Conservation (phyloP, 2,329 filamentous ascomycete genomes). For the Coniella lustricola region DNA sequence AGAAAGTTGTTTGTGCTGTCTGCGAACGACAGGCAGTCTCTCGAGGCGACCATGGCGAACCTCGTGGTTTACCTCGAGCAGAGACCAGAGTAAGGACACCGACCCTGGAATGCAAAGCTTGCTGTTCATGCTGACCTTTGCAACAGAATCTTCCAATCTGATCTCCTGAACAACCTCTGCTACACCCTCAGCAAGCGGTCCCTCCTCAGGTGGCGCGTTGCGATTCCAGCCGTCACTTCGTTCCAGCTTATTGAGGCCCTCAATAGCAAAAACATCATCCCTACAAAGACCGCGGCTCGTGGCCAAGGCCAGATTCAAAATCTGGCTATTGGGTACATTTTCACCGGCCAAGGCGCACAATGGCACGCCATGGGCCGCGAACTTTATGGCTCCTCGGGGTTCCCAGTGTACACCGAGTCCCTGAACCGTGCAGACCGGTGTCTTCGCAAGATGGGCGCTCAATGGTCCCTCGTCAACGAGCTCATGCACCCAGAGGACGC, state of each 20-base stretch:
- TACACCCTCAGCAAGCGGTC: constrained; percentile 34
- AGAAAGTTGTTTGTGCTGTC: constrained; percentile 37
- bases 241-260: constrained; percentile 38
- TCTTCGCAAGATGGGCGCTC: constrained; percentile 19
- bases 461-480: constrained; percentile 24
- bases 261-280: constrained; percentile 27
- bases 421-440: constrained; percentile 30
- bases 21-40: constrained; percentile 32
- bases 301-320: neutral
- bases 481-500: constrained; percentile 15
- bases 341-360: constrained; percentile 30
- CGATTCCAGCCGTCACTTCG: constrained; percentile 35
- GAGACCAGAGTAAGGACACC: constrained; percentile 26
- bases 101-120: constrained; percentile 30
- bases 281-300: neutral
- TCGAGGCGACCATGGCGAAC: constrained; percentile 32
- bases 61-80: constrained; percentile 35
- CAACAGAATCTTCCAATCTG: constrained; percentile 36
- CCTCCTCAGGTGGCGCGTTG: constrained; percentile 25
- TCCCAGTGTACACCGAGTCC: constrained; percentile 28
- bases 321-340: constrained; percentile 20
- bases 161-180: constrained; percentile 38
- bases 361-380: constrained; percentile 25
- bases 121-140: constrained; percentile 38
- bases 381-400: constrained; percentile 18